phyloP scores from a whole-genome alignment of 106 monocot species.

The Dioscorea alata region DNA sequence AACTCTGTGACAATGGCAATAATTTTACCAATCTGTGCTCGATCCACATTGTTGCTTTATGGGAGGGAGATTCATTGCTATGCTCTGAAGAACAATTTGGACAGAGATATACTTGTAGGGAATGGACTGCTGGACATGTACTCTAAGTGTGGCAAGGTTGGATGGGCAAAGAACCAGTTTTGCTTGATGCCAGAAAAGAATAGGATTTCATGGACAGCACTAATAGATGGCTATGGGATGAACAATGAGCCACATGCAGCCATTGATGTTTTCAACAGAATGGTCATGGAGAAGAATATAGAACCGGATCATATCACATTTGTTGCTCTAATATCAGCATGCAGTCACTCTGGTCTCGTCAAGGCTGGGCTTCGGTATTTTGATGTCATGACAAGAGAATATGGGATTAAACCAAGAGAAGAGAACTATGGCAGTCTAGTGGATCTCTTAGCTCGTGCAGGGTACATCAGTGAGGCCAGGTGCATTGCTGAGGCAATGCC shows the following conservation, averaged over 20 bases:
- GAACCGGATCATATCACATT: slow-evolving; percentile 21
- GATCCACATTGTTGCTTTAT: not conserved
- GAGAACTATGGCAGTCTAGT: slow-evolving; percentile 20
- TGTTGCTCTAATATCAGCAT: slow-evolving; percentile 20
- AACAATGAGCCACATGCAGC: slow-evolving; percentile 6
- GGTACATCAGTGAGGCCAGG: slow-evolving; percentile 11
- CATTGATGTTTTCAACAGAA: slow-evolving; percentile 13
- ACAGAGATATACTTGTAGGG: slow-evolving; percentile 7
- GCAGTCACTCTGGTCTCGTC: slow-evolving; percentile 24
- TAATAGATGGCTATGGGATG: slow-evolving; percentile 11
- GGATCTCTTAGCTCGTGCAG: slow-evolving; percentile 24
- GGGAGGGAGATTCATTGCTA: slow-evolving; percentile 19
- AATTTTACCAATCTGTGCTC: slow-evolving; percentile 17
- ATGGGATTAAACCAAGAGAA: slow-evolving; percentile 9
- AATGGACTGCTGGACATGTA: slow-evolving; percentile 14
- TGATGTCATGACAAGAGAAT: slow-evolving; percentile 13
- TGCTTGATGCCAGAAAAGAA: slow-evolving; percentile 7
- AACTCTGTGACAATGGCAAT: slow-evolving; percentile 19
- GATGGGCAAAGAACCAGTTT: slow-evolving; percentile 1
- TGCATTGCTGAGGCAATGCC: slow-evolving; percentile 1
- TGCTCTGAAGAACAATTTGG: slow-evolving; percentile 12
- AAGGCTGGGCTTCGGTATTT: slow-evolving; percentile 16
- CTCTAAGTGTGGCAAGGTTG: slow-evolving; percentile 12
- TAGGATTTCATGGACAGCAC: slow-evolving; percentile 4
- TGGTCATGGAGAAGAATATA: slow-evolving; percentile 10